phyloP scores from a whole-genome alignment of 2,329 filamentous ascomycete species.

The Pyricularia sp. region DNA sequence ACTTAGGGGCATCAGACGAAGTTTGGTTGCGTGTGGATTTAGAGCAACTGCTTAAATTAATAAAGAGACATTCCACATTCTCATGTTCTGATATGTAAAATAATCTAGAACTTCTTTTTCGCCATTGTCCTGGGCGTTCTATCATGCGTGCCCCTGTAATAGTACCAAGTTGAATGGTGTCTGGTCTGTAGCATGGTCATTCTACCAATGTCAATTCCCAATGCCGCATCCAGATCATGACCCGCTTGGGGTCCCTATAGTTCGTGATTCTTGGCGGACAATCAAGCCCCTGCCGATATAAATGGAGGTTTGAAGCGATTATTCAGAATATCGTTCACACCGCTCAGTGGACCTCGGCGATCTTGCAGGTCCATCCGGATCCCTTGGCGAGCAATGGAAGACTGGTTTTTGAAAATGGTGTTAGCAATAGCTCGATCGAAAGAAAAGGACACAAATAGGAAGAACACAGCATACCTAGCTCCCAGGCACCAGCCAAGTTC shows the following conservation, averaged over 20 bases:
- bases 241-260: background rate
- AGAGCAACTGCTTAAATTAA: background rate
- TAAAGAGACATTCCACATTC: background rate
- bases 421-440: slow-evolving; percentile 23
- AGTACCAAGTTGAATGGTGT: background rate
- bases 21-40: background rate
- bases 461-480: slow-evolving; percentile 60
- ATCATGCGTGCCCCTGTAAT: background rate
- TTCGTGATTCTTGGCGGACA: background rate
- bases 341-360: slow-evolving; percentile 58
- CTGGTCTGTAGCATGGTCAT: background rate
- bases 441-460: background rate
- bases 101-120: background rate
- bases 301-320: background rate
- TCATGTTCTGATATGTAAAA: background rate
- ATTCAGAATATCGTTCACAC: background rate
- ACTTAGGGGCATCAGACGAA: background rate
- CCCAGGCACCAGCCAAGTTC: slow-evolving; percentile 97
- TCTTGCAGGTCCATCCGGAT: slow-evolving; percentile 84
- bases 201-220: background rate
- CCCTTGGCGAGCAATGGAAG: slow-evolving; percentile 71
- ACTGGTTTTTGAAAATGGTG: slow-evolving; percentile 34
- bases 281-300: background rate
- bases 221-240: background rate
- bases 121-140: background rate